Evolutionary conservation across 306 rosid species (phyloP), one percentile per base, ranked within the genome.

Genomic region (Cyamopsis tetragonoloba): DNA sequence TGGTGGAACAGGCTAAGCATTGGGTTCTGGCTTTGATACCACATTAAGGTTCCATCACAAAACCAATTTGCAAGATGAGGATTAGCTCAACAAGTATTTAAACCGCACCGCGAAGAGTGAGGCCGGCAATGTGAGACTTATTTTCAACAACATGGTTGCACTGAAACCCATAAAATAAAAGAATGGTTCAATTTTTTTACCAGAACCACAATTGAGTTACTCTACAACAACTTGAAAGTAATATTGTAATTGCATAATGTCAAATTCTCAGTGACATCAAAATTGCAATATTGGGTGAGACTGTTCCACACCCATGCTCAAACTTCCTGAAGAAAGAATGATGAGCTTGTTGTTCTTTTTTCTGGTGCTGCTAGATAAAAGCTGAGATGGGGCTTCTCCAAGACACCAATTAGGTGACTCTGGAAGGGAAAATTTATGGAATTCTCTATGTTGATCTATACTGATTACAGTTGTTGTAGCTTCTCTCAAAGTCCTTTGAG

Each of bases 401-500:
- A 38, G 67, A 28, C 83, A 73, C 43, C 48, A 30, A 46, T 30
- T 26, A 48, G 66, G 72, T 64, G 62, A 62, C 39, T 32, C 13
- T n/a, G 7, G 38, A 41, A 11, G 13, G 58, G 64, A 75, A 70
- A 63, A 49, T 62, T 63, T 24, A 56, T 43, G 61, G 31, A 63
- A 55, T 57, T 66, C 49, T 72, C 67, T 35, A 31, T 48, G 34
- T 41, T 17, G 28, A 72, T 57, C 10, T n/a, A n/a, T n/a, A n/a
- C n/a, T n/a, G n/a, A n/a, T n/a, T n/a, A n/a, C n/a, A n/a, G n/a
- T n/a, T 38, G 28, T 30, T 62, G 38, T 60, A 57, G 72, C 49
- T 47, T 46, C 49, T 41, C 8, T 78, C 77, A 90, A 56, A 95
- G 96, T 44, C 97, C 99, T 75, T 88, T 95, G 19, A 95, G 92